Conservation (phyloP, 2,329 filamentous ascomycete species). For the Sporothrix schenckii region DNA sequence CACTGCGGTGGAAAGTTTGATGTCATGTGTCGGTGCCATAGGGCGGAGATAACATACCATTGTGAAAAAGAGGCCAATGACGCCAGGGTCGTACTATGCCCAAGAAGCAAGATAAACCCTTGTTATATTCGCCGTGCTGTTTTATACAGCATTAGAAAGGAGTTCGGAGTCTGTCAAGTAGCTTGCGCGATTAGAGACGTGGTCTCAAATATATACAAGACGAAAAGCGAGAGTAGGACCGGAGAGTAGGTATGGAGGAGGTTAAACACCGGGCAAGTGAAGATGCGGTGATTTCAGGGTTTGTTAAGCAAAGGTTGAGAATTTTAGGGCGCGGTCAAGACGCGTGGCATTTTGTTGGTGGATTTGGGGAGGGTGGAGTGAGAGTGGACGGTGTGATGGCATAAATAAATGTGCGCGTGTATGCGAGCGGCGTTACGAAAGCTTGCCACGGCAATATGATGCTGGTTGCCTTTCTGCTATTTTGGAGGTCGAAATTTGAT, state of each 20-base stretch:
- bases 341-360: conserved; percentile 13
- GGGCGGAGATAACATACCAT: conserved; percentile 1
- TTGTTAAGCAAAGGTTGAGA: not conserved
- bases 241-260: not conserved
- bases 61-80: not conserved
- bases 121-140: not conserved
- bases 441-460: conserved; percentile 22
- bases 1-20: too few relatives aligned
- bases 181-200: not conserved
- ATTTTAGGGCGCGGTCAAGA: not conserved
- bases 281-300: conserved; percentile 9
- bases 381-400: not conserved
- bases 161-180: too few relatives aligned
- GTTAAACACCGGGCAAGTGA: not conserved
- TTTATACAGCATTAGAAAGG: not conserved
- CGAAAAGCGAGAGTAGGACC: not conserved
- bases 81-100: not conserved
- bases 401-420: conserved; percentile 18
- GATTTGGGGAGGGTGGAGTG: conserved; percentile 17
- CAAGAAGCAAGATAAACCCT: not conserved
- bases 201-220: not conserved
- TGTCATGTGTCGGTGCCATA: not conserved
- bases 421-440: conserved; percentile 29
- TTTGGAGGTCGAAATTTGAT: conserved; percentile 31
- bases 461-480: conserved; percentile 28